Evolutionary conservation across 169 alveolate species (phyloP).

Genomic region (Babesia caballi): DNA sequence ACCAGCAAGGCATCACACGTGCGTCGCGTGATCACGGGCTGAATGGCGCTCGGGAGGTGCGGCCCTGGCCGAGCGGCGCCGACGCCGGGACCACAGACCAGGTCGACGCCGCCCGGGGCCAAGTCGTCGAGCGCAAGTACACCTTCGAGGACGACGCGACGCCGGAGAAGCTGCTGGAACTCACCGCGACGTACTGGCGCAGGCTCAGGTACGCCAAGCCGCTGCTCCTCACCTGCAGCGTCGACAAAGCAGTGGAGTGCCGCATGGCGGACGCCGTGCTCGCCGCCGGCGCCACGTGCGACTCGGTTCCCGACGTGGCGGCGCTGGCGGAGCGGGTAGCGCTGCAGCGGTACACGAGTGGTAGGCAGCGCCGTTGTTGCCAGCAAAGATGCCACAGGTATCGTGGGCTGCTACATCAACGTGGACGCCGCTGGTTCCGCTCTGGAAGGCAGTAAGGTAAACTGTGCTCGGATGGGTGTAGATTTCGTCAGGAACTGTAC

Average conservation of each 20-base stretch:
- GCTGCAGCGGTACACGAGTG: conserved; percentile 1
- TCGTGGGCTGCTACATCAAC: conserved; percentile 46
- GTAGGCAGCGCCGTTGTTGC: background rate
- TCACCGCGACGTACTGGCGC: conserved; percentile 57
- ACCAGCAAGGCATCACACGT: no score
- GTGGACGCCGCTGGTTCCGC: background rate
- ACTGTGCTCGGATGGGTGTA: background rate
- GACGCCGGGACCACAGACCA: background rate
- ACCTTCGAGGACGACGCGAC: background rate
- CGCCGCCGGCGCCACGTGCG: conserved; percentile 41
- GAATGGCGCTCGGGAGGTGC: no score
- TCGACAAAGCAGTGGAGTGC: conserved; percentile 49
- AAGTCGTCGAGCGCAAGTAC: background rate
- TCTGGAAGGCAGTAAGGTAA: background rate
- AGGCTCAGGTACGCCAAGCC: conserved; percentile 40
- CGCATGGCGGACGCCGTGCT: conserved; percentile 39
- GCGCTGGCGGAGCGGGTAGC: background rate
- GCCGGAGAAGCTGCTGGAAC: conserved; percentile 35
- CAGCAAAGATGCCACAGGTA: background rate
- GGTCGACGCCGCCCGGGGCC: background rate
- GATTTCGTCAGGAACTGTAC: background rate
- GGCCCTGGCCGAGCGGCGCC: background rate
- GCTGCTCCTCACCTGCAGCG: conserved; percentile 41
- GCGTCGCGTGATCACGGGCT: no score
- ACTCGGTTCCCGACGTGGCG: background rate